Evolutionary conservation across 495 filamentous ascomycete genomes (phyloP).

Genomic region (Aspergillus coremiiformis): DNA sequence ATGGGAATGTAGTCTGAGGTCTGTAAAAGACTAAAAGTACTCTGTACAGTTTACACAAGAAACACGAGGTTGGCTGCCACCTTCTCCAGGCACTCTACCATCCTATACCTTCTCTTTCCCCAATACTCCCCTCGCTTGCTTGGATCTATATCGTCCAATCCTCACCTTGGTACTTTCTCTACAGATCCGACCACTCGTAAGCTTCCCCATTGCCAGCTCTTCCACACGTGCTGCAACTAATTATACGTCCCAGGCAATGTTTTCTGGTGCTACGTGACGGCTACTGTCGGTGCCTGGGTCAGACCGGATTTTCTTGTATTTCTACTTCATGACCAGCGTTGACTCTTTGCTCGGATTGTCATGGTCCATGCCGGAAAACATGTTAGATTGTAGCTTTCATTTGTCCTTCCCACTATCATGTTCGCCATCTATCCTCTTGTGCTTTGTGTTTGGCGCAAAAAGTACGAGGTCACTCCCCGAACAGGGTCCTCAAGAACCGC

Average conservation of each 20-base stretch:
- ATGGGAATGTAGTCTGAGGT: neutral
- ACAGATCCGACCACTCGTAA: slow-evolving; percentile 50
- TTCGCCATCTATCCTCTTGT: slow-evolving; percentile 54
- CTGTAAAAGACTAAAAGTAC: neutral
- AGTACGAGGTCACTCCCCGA: slow-evolving; percentile 52
- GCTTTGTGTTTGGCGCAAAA: slow-evolving; percentile 50
- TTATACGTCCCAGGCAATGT: slow-evolving; percentile 43
- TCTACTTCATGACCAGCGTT: slow-evolving; percentile 48
- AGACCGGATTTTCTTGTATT: slow-evolving; percentile 33
- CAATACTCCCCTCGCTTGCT: too few species aligned
- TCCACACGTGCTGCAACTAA: neutral
- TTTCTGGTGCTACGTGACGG: slow-evolving; percentile 68
- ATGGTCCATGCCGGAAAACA: slow-evolving; percentile 68
- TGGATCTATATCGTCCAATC: too few species aligned
- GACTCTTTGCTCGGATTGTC: slow-evolving; percentile 41
- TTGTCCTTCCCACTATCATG: slow-evolving; percentile 50
- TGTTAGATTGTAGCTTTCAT: slow-evolving; percentile 71
- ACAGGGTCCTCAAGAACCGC: slow-evolving; percentile 53
- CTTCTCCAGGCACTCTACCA: neutral
- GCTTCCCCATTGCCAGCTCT: neutral
- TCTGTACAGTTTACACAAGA: neutral
- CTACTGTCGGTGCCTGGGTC: slow-evolving; percentile 62
- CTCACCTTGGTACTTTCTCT: slow-evolving; percentile 38
- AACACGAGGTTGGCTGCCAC: neutral
- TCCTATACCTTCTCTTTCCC: too few species aligned